Base-by-base conservation (phyloP, 139 green algal genomes). In the Picochlorum costavermella region DNA sequence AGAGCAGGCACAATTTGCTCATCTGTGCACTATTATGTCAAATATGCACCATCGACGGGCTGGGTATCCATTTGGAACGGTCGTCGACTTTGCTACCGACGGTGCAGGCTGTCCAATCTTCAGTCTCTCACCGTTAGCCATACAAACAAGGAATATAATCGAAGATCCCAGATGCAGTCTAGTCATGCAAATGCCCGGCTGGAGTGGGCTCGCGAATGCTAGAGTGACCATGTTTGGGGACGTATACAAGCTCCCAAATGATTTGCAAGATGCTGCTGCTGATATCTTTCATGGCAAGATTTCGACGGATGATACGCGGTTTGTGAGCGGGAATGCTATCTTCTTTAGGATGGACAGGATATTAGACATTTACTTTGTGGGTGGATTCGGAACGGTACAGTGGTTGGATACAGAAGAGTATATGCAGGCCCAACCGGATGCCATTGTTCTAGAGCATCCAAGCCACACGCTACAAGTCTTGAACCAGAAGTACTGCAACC, bases 171-270 rank as follows among this genome's bases (percentile, higher is more conserved):
- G 60, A 57, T 92, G 46, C 50, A 82, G 71, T 28, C 50, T 91
- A 33, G 73, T 81, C 45, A 84, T 96, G 50, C 86, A 97, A 81
- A 95, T 97, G 84, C 91, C 89, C 5, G 94, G 94, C 11, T 99
- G 94, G 94, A 88, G 83, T 51, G 94, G 94, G 5, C 81, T 99
- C 60, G 85, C 91, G 28, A 98, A 99, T 63, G 92, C 94, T 11
- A 75, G 91, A 26, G 92, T 97, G 14, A 98, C 94, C 49, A 92
- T 99, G 31, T 98, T 99, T 75, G 94, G 94, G 2, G 94, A 99
- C 70, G 81, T 97, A 14, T 90, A 95, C 65, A 81, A 84, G 67
- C 83, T 99, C 40, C 86, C 90, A 1, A 56, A 65, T 26, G 79
- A 90, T 20, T 70, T 92, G 76, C 84, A 96, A 83, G 81, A 84